Evolutionary conservation across 139 green algal genomes (phyloP).

Genomic region (Desmodesmus armatus): DNA sequence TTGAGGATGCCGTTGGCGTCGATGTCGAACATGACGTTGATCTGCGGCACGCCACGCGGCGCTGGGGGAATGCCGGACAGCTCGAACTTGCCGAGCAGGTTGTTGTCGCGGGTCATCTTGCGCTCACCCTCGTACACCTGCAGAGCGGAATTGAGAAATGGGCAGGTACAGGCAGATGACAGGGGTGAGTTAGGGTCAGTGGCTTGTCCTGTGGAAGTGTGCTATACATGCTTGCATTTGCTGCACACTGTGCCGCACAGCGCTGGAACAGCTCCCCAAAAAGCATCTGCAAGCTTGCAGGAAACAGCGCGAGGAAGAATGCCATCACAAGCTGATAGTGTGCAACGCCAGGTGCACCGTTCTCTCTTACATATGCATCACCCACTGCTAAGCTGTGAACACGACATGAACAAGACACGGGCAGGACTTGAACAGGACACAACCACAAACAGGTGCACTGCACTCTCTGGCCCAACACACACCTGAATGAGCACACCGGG

Average conservation of each 20-base stretch:
- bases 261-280: neutral
- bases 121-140: conserved; percentile 97
- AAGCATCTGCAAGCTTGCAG: neutral
- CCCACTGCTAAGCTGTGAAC: neutral
- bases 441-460: neutral
- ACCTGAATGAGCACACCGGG: conserved; percentile 96
- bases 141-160: conserved; percentile 51
- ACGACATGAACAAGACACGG: neutral
- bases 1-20: conserved; percentile 99
- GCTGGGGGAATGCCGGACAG: conserved; percentile 97
- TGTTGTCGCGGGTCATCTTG: conserved; percentile 94
- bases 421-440: neutral
- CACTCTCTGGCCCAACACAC: neutral
- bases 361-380: neutral
- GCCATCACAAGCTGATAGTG: no score
- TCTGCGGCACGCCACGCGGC: conserved; percentile 97
- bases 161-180: neutral
- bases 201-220: neutral
- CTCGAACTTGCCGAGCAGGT: conserved; percentile 99
- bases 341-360: no score
- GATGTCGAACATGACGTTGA: conserved; percentile 96
- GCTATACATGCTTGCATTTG: neutral
- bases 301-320: no score
- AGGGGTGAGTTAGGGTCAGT: neutral
- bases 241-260: no score